Base-by-base conservation (phyloP, 495 filamentous ascomycete genomes). In the Entonaema liquescens region DNA sequence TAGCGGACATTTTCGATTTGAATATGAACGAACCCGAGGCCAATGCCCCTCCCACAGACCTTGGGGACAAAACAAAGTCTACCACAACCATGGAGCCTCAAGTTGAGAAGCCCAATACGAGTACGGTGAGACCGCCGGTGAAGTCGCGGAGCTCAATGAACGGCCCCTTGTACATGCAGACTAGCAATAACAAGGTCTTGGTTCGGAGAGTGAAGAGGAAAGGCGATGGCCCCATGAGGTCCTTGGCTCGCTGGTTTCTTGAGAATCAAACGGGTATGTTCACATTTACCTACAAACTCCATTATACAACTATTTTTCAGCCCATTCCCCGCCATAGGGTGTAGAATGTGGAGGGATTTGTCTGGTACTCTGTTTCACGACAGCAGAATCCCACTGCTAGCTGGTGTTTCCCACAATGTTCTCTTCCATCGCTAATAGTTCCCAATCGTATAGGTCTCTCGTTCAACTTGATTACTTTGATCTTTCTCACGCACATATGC, bases 401-500 rank as follows among this genome's bases (percentile, higher is more conserved):
- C 38, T 9, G 58, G 23, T 29, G 7, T 33, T 33, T 50, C 54
- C 49, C 33, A 17, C 54, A 1, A 40, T 15, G 42, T 36, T 62
- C 26, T 47, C 52, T 56, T 23, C 40, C 36, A 19, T 36, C 42
- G 63, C 75, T 76, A 67, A 71, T 52, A 23, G 26, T 40, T 60
- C 72, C 47, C 65, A 35, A 60, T 62, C 17, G 11, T 61, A 15
- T 70, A 95, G 93, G 91, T 36, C 86, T 96, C 53, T 90, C 93
- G 15, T 79, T 93, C 79, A 93, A 91, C 72, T 88, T 93, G 59
- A 83, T 97, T 61, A 85, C 91, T 63, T 88, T 93, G 60, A 85
- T 97, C 67, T 84, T 87, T 78, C 85, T 95, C 66, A 87, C 90
- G 64, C 93, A 97, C 82, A 81, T 92, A 64, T 88, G 86, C 67